These are phyloP conservation scores for Diddensiella transvaalensis DNA, from an alignment of 805 yeast species.

Conservation along the genomic window DNA sequence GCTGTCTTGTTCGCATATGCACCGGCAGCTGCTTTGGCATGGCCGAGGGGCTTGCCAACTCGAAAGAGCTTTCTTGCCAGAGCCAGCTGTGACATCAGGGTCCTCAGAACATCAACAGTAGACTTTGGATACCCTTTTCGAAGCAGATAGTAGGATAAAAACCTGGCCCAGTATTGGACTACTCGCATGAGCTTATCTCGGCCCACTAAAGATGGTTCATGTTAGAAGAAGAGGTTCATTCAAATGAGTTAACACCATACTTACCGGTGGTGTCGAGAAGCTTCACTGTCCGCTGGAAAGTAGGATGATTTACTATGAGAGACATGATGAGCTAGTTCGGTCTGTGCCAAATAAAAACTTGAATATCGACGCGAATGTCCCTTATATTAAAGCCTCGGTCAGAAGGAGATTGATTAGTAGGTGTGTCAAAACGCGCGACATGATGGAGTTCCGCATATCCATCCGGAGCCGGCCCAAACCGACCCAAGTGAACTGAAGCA, in stretches of 20 bases:
- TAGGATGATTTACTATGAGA: conserved; percentile 64
- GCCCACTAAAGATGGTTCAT: too few species aligned
- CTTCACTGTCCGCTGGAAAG: conserved; percentile 55
- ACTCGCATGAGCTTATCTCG: conserved; percentile 78
- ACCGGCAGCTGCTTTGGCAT: conserved; percentile 63
- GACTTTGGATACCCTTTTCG: conserved; percentile 52
- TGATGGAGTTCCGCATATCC: too few species aligned
- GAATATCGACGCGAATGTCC: too few species aligned
- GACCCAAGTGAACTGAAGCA: too few species aligned
- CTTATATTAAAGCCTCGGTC: too few species aligned
- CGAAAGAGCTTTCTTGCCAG: conserved; percentile 80
- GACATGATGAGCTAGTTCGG: conserved; percentile 9
- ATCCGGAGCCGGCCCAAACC: too few species aligned
- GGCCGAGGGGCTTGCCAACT: conserved; percentile 71
- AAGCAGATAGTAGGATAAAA: conserved; percentile 58
- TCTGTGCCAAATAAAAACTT: too few species aligned
- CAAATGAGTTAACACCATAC: too few species aligned
- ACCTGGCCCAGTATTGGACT: conserved; percentile 75
- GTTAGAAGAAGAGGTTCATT: too few species aligned
- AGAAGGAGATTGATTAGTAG: too few species aligned
- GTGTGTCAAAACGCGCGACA: too few species aligned
- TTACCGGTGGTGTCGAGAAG: conserved; percentile 54
- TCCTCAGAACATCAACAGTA: conserved; percentile 47
- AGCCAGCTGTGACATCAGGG: conserved; percentile 59
- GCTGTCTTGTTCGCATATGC: conserved; percentile 66